Percentiles rank a stretch among this genome's conserved stretches.
These are phyloP conservation scores for Agaricus sinodeliciosus DNA, from an alignment of 768 basidiomycete species.

Conservation along the genomic window DNA sequence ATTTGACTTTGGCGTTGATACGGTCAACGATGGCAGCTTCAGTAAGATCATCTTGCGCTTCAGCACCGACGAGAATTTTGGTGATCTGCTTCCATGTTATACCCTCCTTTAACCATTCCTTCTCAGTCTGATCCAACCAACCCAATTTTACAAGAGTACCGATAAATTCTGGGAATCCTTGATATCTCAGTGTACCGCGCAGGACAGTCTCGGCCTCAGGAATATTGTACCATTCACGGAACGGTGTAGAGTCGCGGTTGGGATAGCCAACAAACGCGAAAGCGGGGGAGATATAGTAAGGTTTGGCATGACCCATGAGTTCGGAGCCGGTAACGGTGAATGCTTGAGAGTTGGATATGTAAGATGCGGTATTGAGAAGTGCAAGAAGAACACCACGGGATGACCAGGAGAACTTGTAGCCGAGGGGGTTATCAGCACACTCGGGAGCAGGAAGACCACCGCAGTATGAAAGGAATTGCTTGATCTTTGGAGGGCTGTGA, in stretches of 20 bases:
- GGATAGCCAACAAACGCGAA: conserved; percentile 97
- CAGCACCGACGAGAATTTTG: conserved; percentile 65
- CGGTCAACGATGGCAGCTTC: conserved; percentile 53
- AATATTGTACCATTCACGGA: conserved; percentile 87
- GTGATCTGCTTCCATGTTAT: conserved; percentile 83
- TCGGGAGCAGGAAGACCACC: conserved; percentile 93
- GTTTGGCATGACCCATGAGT: conserved; percentile 85
- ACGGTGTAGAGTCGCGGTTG: conserved; percentile 89
- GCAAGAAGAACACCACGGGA: conserved; percentile 94
- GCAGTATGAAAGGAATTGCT: conserved; percentile 90
- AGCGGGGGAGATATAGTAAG: conserved; percentile 93
- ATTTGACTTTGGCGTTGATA: conserved; percentile 62
- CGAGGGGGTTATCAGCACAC: conserved; percentile 89
- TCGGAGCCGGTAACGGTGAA: conserved; percentile 69
- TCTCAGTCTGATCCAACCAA: conserved; percentile 70
- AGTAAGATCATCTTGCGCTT: conserved; percentile 48
- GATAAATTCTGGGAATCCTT: conserved; percentile 96
- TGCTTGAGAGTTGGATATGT: conserved; percentile 58
- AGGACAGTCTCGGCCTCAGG: conserved; percentile 91
- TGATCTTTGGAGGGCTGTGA: conserved; percentile 47
- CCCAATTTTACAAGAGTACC: conserved; percentile 81
- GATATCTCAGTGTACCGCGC: conserved; percentile 90
- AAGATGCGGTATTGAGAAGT: conserved; percentile 84
- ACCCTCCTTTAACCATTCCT: conserved; percentile 71
- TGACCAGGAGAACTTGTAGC: conserved; percentile 99